These are phyloP conservation scores for Cyanodermella asteris DNA, from an alignment of 2,329 filamentous ascomycete species.

Conservation along the genomic window DNA sequence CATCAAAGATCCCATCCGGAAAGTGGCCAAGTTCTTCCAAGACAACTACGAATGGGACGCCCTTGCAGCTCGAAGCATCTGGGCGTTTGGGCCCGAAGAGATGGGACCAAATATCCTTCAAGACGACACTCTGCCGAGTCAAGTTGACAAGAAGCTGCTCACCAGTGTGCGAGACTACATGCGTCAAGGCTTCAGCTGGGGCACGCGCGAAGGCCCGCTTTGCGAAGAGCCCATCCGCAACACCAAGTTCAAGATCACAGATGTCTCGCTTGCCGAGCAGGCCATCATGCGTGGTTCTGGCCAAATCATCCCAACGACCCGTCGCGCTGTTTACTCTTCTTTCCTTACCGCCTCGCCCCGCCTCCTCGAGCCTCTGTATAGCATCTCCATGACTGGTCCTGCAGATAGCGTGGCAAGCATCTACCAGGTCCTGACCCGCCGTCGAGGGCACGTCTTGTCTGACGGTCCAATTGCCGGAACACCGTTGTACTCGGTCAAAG, in stretches of 20 bases:
- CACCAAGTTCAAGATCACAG: conserved; percentile 90
- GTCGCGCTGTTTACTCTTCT: conserved; percentile 80
- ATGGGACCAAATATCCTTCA: conserved; percentile 87
- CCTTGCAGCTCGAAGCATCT: conserved; percentile 81
- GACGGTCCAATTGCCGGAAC: conserved; percentile 88
- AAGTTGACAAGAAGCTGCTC: conserved; percentile 83
- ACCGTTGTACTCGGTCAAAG: conserved; percentile 76
- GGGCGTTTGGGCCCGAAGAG: conserved; percentile 95
- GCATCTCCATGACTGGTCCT: conserved; percentile 77
- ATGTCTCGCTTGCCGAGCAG: conserved; percentile 66
- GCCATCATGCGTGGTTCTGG: conserved; percentile 89
- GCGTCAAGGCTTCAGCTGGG: conserved; percentile 92
- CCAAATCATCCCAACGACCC: conserved; percentile 88
- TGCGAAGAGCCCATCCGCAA: conserved; percentile 98
- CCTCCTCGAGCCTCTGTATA: conserved; percentile 91
- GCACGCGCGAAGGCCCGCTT: conserved; percentile 77
- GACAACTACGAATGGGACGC: conserved; percentile 95
- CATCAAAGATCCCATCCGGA: conserved; percentile 79
- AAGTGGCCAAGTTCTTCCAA: conserved; percentile 92
- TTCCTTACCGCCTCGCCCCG: conserved; percentile 94
- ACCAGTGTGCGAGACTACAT: conserved; percentile 78
- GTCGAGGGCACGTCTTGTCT: conserved; percentile 80
- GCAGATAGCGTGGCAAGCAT: conserved; percentile 72
- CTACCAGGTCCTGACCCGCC: conserved; percentile 75
- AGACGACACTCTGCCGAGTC: conserved; percentile 83